A percentile compares a stretch with the other conserved stretches of the same genome.
Evolutionary conservation across 106 monocot genomes (phyloP).

Genomic region (Dioscorea dumetorum): DNA sequence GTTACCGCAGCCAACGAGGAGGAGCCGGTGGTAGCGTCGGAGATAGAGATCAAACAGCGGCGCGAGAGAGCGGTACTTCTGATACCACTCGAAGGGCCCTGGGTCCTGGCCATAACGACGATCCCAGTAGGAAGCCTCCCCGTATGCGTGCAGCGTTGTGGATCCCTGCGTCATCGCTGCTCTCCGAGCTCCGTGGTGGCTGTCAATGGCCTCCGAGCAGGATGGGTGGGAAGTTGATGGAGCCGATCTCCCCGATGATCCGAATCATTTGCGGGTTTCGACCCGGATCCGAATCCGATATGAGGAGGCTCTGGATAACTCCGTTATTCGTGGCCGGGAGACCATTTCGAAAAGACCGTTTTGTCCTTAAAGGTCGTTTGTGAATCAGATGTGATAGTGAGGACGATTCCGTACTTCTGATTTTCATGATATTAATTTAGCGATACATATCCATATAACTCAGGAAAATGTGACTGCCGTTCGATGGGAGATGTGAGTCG

Average conservation of each 20-base stretch:
- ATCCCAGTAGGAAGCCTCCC: constrained; percentile 93
- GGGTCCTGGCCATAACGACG: constrained; percentile 57
- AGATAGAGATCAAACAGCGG: constrained; percentile 65
- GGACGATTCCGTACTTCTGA: too few species aligned
- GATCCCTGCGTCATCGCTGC: constrained; percentile 19
- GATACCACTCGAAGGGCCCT: constrained; percentile 91
- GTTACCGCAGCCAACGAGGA: constrained; percentile 93
- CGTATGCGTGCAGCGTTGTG: constrained; percentile 57
- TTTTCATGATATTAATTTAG: too few species aligned
- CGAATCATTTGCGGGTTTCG: neutral
- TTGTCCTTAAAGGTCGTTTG: too few species aligned
- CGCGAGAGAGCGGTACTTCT: constrained; percentile 60
- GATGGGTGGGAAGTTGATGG: neutral
- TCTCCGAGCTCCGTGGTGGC: neutral
- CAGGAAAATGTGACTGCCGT: too few species aligned
- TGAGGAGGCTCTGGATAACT: neutral
- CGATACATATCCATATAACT: too few species aligned
- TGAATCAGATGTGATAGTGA: too few species aligned
- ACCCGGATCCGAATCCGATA: too few species aligned
- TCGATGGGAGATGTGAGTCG: too few species aligned
- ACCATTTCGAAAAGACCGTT: too few species aligned
- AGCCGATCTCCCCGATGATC: neutral
- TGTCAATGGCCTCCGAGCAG: neutral
- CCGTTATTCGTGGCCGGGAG: neutral
- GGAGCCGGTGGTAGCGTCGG: constrained; percentile 46